Base-by-base conservation (phyloP, 306 rosid genomes). In the Senna siamea region DNA sequence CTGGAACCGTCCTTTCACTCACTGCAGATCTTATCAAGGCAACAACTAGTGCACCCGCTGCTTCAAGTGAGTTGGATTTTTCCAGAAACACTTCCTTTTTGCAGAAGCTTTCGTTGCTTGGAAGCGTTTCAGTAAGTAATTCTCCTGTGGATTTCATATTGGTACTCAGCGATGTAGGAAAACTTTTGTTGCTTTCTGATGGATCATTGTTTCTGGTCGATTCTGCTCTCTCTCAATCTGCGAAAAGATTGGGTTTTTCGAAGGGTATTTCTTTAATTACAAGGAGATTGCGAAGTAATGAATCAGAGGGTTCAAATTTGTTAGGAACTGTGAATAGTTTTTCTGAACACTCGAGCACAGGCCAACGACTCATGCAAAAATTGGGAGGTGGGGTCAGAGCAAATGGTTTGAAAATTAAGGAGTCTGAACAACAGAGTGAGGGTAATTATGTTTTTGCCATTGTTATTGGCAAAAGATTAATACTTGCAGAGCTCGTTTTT, bases 141-240 rank as follows among this genome's bases (percentile, higher is more conserved):
- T 70, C 80, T 2, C 78, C 96, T 1, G 85, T 91, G 5, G 90
- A 86, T 2, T 71, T 78, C 20, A 23, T 91, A 26, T 74, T 80
- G 20, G 89, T 88, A 5, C 85, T 91, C 18, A 41, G 76, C 2
- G 97, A 85, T 26, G 75, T 87, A 5, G 88, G 79, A 35, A 89
- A 81, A 66, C 57, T 94, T 43, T 61, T 94, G 23, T 71, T 88
- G 44, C 96, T 94, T 51, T 85, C 89, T 1, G 93, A 85, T 34
- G 97, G 97, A 28, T 82, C 84, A 22, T 69, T 94, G 87, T 89
- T 81, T 78, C 38, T 87, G 69, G 85, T 87, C 5, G 98, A 94
- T 80, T 81, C 75, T 7, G 73, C 80, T 47, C 75, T 94, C 6
- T 67, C 77, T 5, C 91, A 84, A 59, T 89, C 87, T 0, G 84